Percentiles rank a stretch among this genome's conserved stretches.
phyloP scores from a whole-genome alignment of 2,329 filamentous ascomycete genomes.

The Epichloe baconii region DNA sequence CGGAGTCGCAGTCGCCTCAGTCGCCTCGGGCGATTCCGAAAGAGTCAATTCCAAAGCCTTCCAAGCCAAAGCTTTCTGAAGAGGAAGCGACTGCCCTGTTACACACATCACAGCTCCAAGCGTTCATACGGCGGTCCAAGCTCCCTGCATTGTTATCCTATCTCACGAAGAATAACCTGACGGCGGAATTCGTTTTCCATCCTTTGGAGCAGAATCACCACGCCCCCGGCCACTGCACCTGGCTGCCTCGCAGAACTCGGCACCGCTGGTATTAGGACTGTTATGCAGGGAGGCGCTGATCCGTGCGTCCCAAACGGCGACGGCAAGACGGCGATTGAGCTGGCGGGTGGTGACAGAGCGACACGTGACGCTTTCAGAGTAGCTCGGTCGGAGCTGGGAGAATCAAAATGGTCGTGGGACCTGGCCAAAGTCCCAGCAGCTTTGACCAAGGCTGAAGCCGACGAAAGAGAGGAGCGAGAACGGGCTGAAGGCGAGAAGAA shows the following conservation, averaged over 20 bases:
- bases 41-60: constrained; percentile 32
- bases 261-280: constrained; percentile 64
- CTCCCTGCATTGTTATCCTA: constrained; percentile 78
- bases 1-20: constrained; percentile 26
- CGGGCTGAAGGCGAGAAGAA: constrained; percentile 53
- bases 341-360: constrained; percentile 72
- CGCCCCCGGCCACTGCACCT: constrained; percentile 79
- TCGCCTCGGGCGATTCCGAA: constrained; percentile 22
- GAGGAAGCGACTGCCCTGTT: constrained; percentile 72
- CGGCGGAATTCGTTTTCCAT: constrained; percentile 61
- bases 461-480: constrained; percentile 56
- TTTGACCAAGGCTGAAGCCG: constrained; percentile 58
- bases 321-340: constrained; percentile 74
- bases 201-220: constrained; percentile 63
- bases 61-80: constrained; percentile 56
- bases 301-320: constrained; percentile 59
- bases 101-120: constrained; percentile 81
- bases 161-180: constrained; percentile 60
- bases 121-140: constrained; percentile 79
- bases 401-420: constrained; percentile 67
- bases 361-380: constrained; percentile 89
- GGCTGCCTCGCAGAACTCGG: constrained; percentile 67
- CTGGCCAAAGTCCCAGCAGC: constrained; percentile 57
- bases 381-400: constrained; percentile 69
- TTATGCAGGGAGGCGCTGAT: constrained; percentile 63